phyloP scores from a whole-genome alignment of 768 basidiomycete species.

The Leccinum boreale region DNA sequence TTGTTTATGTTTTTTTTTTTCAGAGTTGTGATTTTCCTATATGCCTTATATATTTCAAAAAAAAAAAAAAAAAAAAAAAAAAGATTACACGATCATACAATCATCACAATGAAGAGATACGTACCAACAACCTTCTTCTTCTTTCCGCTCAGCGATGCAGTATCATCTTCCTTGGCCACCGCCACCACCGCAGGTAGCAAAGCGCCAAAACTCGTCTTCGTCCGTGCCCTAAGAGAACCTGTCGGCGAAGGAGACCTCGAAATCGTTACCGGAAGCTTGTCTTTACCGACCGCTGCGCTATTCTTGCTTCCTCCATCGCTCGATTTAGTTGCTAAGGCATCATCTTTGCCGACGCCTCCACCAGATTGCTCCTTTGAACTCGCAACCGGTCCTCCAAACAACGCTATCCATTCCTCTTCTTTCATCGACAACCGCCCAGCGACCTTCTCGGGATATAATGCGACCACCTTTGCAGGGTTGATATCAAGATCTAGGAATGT shows the following conservation, averaged over 20 bases:
- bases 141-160: constrained; percentile 46
- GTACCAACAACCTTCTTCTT: constrained; percentile 31
- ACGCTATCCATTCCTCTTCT: constrained; percentile 67
- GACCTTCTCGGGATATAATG: constrained; percentile 79
- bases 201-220: constrained; percentile 56
- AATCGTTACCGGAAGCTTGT: constrained; percentile 16
- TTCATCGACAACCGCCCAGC: constrained; percentile 75
- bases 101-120: constrained; percentile 27
- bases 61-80: too few relatives aligned
- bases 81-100: background rate
- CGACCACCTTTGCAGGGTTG: constrained; percentile 91
- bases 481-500: constrained; percentile 84
- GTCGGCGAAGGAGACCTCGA: constrained; percentile 34
- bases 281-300: constrained; percentile 18
- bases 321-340: constrained; percentile 24
- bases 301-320: constrained; percentile 27
- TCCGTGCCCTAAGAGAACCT: constrained; percentile 45
- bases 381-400: constrained; percentile 73
- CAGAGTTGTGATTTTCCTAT: too few relatives aligned
- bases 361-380: constrained; percentile 9
- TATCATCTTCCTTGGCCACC: constrained; percentile 58
- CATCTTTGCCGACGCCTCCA: constrained; percentile 16
- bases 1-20: too few relatives aligned
- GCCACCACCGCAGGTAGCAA: constrained; percentile 32
- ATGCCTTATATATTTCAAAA: too few relatives aligned